Conservation (phyloP, 2,329 filamentous ascomycete species). For the Xylariaceae sp. region DNA sequence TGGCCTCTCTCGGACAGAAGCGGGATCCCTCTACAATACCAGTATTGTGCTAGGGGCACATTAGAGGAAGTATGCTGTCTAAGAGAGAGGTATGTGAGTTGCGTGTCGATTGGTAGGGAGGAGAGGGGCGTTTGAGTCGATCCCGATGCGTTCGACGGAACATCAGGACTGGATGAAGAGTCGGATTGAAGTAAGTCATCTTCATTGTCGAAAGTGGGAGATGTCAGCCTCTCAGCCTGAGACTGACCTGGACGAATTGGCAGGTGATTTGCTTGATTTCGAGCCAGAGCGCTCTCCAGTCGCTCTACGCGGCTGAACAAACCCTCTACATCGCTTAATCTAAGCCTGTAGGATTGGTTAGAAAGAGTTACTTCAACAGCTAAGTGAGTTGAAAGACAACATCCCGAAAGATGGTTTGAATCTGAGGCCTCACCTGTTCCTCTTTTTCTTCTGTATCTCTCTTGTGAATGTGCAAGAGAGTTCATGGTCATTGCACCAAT, state of each 20-base stretch:
- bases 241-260: not conserved
- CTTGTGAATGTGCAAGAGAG: slow-evolving; percentile 16
- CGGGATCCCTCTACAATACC: slow-evolving; percentile 13
- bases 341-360: not conserved
- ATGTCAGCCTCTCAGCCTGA: not conserved
- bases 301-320: slow-evolving; percentile 14
- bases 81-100: not conserved
- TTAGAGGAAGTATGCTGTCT: not conserved
- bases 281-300: slow-evolving; percentile 6
- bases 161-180: not conserved
- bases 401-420: not conserved
- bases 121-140: not conserved
- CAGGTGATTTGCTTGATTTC: not conserved
- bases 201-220: not conserved
- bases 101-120: not conserved
- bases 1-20: slow-evolving; percentile 6
- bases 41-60: slow-evolving; percentile 9
- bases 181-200: slow-evolving; percentile 5
- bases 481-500: slow-evolving; percentile 15
- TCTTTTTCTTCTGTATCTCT: slow-evolving; percentile 9
- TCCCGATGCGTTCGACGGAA: too few species aligned
- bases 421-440: not conserved
- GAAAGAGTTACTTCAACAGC: not conserved
- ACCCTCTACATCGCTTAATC: slow-evolving; percentile 12
- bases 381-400: not conserved